These are phyloP conservation scores for Leccinum variabile DNA, from an alignment of 1,284 basidiomycete genomes.

Conservation along the genomic window DNA sequence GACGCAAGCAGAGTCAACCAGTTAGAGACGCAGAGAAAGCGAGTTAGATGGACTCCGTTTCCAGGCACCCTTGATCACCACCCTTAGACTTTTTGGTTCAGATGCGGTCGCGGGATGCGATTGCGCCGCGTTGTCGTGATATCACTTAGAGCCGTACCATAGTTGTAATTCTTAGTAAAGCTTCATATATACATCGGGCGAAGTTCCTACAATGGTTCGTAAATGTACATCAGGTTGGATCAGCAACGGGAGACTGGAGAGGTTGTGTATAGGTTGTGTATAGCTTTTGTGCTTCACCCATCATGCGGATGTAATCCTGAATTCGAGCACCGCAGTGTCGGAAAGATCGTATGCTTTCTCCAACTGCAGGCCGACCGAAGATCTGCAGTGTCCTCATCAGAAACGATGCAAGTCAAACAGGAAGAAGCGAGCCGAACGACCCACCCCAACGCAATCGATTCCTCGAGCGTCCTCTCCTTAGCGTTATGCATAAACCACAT, in stretches of 20 bases:
- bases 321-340: conserved; percentile 29
- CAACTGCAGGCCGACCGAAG: conserved; percentile 22
- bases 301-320: conserved; percentile 17
- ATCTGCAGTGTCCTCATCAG: conserved; percentile 9
- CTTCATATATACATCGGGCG: background rate
- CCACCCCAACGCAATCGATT: conserved; percentile 24
- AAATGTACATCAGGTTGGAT: background rate
- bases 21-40: background rate
- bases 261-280: background rate
- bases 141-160: background rate
- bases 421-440: conserved; percentile 1
- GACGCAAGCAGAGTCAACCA: conserved; percentile 29
- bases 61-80: background rate
- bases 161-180: background rate
- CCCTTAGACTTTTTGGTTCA: background rate
- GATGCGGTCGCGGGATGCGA: background rate
- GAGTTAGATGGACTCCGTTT: no score
- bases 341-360: conserved; percentile 31
- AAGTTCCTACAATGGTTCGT: background rate
- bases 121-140: background rate
- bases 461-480: conserved; percentile 29
- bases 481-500: conserved; percentile 32
- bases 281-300: background rate
- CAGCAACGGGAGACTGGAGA: rapidly evolving
- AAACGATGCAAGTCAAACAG: background rate